Conservation (phyloP, 108 stramenopile genomes). For the Nitzschia putrida region DNA sequence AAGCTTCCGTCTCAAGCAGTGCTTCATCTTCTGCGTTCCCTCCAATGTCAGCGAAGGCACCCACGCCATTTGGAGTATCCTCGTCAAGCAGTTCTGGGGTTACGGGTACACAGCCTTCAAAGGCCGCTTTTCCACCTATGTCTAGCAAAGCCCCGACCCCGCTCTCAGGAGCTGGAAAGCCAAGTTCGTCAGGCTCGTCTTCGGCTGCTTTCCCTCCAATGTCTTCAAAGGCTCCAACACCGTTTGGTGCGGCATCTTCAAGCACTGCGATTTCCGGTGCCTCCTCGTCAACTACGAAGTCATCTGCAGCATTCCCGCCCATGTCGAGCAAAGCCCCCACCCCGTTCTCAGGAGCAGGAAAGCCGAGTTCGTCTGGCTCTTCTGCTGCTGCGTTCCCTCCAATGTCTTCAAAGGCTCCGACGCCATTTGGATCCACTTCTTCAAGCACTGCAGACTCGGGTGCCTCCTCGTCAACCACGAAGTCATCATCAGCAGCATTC, state of each 20-base stretch:
- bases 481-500: constrained; percentile 15
- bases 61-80: constrained; percentile 47
- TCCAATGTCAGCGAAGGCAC: constrained; percentile 56
- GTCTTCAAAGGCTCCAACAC: constrained; percentile 43
- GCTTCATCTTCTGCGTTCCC: constrained; percentile 39
- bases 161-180: constrained; percentile 23
- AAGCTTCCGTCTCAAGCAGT: constrained; percentile 12
- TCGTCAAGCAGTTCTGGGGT: too few relatives aligned
- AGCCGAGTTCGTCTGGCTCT: constrained; percentile 6
- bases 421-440: constrained; percentile 44
- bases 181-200: constrained; percentile 3
- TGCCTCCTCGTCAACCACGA: background rate
- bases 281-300: background rate
- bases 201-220: constrained; percentile 40
- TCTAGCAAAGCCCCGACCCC: constrained; percentile 58
- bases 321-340: constrained; percentile 60
- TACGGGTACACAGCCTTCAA: background rate
- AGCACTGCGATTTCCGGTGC: background rate
- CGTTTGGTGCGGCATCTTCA: constrained; percentile 45
- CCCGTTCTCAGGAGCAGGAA: constrained; percentile 36
- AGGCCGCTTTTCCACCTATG: constrained; percentile 54
- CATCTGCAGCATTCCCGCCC: constrained; percentile 43
- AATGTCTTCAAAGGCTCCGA: constrained; percentile 43
- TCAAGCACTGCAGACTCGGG: background rate
- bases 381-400: constrained; percentile 34